phyloP scores from a whole-genome alignment of 2,329 filamentous ascomycete genomes.

The Penicillium brasilianum region DNA sequence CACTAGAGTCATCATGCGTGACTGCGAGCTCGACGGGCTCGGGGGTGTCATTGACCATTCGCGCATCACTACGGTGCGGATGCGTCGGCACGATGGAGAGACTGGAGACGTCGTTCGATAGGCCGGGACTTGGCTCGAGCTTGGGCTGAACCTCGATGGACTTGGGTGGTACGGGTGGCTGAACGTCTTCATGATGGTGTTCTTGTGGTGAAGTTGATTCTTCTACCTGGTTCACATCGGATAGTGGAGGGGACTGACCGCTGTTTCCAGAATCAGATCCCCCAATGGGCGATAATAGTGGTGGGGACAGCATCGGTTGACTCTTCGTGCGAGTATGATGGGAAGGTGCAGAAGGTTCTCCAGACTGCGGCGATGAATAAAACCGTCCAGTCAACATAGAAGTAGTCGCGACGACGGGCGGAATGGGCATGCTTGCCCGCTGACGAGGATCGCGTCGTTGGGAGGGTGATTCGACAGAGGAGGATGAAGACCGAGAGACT shows the following conservation, averaged over 20 bases:
- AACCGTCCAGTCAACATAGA: slow-evolving; percentile 21
- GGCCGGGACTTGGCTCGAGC: not conserved
- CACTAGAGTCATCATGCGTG: slow-evolving; percentile 45
- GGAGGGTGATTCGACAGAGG: slow-evolving; percentile 3
- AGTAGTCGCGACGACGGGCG: slow-evolving; percentile 6
- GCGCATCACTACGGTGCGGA: slow-evolving; percentile 30
- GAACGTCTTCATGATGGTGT: not conserved
- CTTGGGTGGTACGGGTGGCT: not conserved
- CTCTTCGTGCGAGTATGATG: slow-evolving; percentile 15
- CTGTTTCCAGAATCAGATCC: slow-evolving; percentile 14
- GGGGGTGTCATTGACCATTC: slow-evolving; percentile 29
- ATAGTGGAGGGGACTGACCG: slow-evolving; percentile 4
- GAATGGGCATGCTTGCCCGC: slow-evolving; percentile 17
- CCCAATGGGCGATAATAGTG: slow-evolving; percentile 16
- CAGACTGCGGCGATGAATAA: slow-evolving; percentile 23
- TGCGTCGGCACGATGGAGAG: slow-evolving; percentile 21
- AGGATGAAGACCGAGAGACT: not conserved
- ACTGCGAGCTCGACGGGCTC: slow-evolving; percentile 44
- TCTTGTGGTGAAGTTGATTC: not conserved
- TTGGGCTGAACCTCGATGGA: not conserved
- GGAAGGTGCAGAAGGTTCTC: not conserved
- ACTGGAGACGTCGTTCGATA: slow-evolving; percentile 11
- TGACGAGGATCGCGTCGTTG: slow-evolving; percentile 9
- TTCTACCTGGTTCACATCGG: slow-evolving; percentile 6
- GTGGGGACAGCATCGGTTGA: slow-evolving; percentile 11